Evolutionary conservation across 164 flowering plant species (phyloP).

Genomic region (Nelumbo lutea): DNA sequence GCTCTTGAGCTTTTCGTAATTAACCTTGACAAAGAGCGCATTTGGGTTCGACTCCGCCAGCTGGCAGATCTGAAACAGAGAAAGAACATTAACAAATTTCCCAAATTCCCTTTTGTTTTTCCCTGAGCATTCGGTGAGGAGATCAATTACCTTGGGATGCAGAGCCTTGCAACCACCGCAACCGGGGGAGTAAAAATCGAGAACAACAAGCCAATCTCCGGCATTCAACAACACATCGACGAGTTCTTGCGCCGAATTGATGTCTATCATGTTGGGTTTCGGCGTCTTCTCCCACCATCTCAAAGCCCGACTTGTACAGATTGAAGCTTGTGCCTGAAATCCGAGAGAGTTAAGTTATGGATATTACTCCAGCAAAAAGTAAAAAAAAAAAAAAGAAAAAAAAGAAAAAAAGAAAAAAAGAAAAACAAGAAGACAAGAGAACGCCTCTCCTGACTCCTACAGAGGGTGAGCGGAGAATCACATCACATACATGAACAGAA

Average conservation of each 20-base stretch:
- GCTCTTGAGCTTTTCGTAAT: conserved; percentile 51
- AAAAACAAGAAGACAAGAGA: neutral
- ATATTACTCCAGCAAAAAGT: neutral
- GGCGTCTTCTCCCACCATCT: conserved; percentile 90
- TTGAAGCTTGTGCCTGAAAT: conserved; percentile 50
- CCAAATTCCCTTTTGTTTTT: neutral
- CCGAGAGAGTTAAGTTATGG: neutral
- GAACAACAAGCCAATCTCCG: conserved; percentile 65
- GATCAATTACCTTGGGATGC: conserved; percentile 71
- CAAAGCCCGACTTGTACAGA: conserved; percentile 40
- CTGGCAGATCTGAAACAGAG: conserved; percentile 33
- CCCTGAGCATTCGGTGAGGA: neutral
- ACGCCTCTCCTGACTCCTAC: neutral
- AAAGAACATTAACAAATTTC: neutral
- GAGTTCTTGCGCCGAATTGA: conserved; percentile 64
- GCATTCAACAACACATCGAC: conserved; percentile 51
- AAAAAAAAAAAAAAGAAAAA: neutral
- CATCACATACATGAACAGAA: conserved; percentile 36
- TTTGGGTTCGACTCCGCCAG: conserved; percentile 58
- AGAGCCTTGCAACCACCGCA: conserved; percentile 96
- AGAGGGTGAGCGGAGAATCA: neutral
- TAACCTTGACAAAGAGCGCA: conserved; percentile 59
- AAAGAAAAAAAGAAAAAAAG: neutral
- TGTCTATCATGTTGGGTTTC: conserved; percentile 71
- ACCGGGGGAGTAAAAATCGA: conserved; percentile 89